These are phyloP conservation scores for Anthracocystis setariae DNA, from an alignment of 1,284 basidiomycete genomes.

Conservation along the genomic window DNA sequence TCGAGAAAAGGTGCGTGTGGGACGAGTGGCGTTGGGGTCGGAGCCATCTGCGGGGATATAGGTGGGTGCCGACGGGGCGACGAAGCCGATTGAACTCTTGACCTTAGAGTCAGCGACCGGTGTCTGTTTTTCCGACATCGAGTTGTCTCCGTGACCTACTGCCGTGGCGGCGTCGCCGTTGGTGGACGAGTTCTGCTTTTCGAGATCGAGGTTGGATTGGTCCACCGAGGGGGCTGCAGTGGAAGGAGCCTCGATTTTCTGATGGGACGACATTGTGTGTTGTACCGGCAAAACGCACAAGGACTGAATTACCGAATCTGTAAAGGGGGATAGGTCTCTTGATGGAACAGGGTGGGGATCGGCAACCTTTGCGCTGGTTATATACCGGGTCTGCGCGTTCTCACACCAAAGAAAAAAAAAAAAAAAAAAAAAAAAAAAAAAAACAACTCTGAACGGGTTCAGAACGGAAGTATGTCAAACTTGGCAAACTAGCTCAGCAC, in stretches of 20 bases:
- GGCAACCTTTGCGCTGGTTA: no score
- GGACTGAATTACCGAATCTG: constrained; percentile 1
- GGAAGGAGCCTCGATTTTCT: constrained; percentile 10
- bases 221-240: constrained; percentile 20
- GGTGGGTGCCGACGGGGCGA: constrained; percentile 11
- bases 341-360: neutral
- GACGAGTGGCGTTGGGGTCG: constrained; percentile 11
- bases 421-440: no score
- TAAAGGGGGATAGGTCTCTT: neutral
- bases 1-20: constrained; percentile 49
- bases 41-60: constrained; percentile 36
- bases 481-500: no score
- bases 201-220: constrained; percentile 28
- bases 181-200: constrained; percentile 42
- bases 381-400: no score
- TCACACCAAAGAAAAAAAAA: no score
- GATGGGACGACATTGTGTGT: constrained; percentile 18
- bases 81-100: constrained; percentile 22
- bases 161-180: constrained; percentile 37
- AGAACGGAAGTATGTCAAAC: no score
- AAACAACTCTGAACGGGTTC: neutral
- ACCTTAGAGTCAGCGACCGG: constrained; percentile 1
- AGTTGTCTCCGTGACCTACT: constrained; percentile 18
- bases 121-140: constrained; percentile 28
- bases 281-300: constrained; percentile 1